Evolutionary conservation across 495 filamentous ascomycete genomes (phyloP), one percentile per base, ranked within the genome.

Genomic region (Trichoderma parareesei): DNA sequence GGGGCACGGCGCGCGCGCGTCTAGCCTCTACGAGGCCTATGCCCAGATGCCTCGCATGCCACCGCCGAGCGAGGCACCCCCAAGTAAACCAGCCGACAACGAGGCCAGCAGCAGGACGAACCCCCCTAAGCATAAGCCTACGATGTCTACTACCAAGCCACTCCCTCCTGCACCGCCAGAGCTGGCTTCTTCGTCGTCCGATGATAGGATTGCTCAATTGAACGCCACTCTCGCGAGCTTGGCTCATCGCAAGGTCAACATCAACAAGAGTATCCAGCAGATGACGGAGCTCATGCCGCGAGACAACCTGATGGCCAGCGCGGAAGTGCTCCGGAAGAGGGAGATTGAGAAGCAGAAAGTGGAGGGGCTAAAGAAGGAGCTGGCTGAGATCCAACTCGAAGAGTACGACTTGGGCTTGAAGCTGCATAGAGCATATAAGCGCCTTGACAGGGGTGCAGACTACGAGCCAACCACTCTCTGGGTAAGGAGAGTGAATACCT

Each of bases 361-460:
- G 3, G 84, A 87, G 68, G 79, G 77, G 42, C 77, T 95, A n/a
- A 80, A 85, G 49, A 78, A 77, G 65, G 91, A 95, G 73, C 81
- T 95, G 44, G 88, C 87, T 8, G 91, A 95, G 62, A 85, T 97
- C 35, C 83, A 85, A 76, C 80, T 85, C 65, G 86, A 94, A 74
- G 87, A 92, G 71, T 91, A 97, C 71, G 93, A 97, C 66, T 78
- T 93, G 46, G 93, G 93, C 10, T 71, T 98, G 69, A 90, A 87
- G 76, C 73, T 97, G 49, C 86, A 93, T 71, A 76, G 92, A 60
- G 90, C 90, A 6, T 93, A 87, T 76, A 93, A 90, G 74, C 82
- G 88, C 65, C 77, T 82, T 55, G 88, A 92, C 69, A 81, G 83
- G 55, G 82, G 86, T 60, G 82, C 78, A 4, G 77, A 75, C 16